Evolutionary conservation across 768 basidiomycete genomes (phyloP).

Genomic region (Lentinula sp.): DNA sequence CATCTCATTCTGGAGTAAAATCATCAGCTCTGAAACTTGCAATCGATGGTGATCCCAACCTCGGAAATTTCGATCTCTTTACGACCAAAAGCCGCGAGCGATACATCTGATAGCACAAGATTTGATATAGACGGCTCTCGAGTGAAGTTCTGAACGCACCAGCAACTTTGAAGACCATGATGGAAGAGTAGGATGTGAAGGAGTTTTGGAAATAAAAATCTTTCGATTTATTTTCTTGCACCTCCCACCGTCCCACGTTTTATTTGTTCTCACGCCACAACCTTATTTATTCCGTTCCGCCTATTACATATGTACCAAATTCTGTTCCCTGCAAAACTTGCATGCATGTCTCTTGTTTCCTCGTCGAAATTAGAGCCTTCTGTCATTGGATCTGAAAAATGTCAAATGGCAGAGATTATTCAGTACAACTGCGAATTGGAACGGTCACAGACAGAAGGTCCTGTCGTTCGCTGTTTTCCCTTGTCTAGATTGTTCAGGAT

Average conservation of each 20-base stretch:
- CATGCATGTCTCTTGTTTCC: neutral
- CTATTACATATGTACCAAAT: neutral
- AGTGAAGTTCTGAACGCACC: constrained; percentile 35
- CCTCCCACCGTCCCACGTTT: neutral
- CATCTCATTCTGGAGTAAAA: constrained; percentile 70
- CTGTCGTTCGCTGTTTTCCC: constrained; percentile 57
- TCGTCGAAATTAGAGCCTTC: neutral
- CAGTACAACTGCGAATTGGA: constrained; percentile 59
- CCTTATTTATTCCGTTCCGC: neutral
- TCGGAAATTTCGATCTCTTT: constrained; percentile 99
- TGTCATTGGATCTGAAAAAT: constrained; percentile 24
- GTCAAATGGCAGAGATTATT: constrained; percentile 63
- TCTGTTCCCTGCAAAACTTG: neutral
- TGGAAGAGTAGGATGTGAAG: neutral
- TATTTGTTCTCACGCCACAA: neutral
- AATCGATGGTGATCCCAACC: constrained; percentile 38
- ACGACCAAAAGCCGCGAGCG: constrained; percentile 98
- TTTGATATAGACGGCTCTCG: neutral
- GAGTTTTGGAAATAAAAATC: neutral
- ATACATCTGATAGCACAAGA: constrained; percentile 54
- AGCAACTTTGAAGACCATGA: constrained; percentile 89
- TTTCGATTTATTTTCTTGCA: neutral
- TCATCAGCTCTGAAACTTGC: neutral
- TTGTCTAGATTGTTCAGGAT: constrained; percentile 69
- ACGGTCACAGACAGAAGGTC: constrained; percentile 13